phyloP scores from a whole-genome alignment of 1,284 basidiomycete genomes.

The Tilletia horrida region DNA sequence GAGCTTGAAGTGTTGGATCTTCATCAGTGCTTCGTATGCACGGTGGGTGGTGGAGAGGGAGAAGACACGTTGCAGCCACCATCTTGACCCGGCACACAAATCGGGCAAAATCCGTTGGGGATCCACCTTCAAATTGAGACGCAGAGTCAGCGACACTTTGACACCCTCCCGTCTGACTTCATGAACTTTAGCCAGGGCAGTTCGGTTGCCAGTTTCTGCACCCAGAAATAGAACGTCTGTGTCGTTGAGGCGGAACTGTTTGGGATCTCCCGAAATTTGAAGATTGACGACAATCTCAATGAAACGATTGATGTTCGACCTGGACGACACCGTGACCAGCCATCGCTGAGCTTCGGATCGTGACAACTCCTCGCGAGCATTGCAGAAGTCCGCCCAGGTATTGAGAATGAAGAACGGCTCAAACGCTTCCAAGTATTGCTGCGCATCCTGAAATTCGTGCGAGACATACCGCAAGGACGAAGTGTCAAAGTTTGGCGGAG shows the following conservation, averaged over 20 bases:
- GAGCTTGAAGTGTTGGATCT: conserved; percentile 77
- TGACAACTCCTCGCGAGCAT: conserved; percentile 67
- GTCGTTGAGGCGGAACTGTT: conserved; percentile 27
- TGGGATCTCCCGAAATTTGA: conserved; percentile 20
- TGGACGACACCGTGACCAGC: not conserved
- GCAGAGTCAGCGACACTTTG: conserved; percentile 56
- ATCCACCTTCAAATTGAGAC: conserved; percentile 57
- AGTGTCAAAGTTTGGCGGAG: conserved; percentile 47
- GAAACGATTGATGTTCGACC: conserved; percentile 11
- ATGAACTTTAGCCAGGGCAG: conserved; percentile 72
- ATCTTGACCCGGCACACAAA: conserved; percentile 64
- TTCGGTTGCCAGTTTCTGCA: conserved; percentile 65
- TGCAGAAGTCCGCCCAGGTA: conserved; percentile 81
- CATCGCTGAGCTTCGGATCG: conserved; percentile 35
- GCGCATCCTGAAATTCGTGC: conserved; percentile 65
- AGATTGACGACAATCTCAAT: conserved; percentile 19
- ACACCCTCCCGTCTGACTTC: conserved; percentile 63
- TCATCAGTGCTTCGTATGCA: conserved; percentile 83
- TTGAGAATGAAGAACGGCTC: conserved; percentile 86
- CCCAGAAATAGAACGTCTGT: conserved; percentile 67
- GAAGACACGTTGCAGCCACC: conserved; percentile 76
- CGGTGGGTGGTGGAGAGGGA: conserved; percentile 87
- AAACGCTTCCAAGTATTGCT: conserved; percentile 73
- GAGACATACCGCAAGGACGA: conserved; percentile 55
- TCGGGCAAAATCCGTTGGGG: conserved; percentile 48